Base-by-base conservation (phyloP, 2,329 filamentous ascomycete species). In the Arthrinium phaeospermum region DNA sequence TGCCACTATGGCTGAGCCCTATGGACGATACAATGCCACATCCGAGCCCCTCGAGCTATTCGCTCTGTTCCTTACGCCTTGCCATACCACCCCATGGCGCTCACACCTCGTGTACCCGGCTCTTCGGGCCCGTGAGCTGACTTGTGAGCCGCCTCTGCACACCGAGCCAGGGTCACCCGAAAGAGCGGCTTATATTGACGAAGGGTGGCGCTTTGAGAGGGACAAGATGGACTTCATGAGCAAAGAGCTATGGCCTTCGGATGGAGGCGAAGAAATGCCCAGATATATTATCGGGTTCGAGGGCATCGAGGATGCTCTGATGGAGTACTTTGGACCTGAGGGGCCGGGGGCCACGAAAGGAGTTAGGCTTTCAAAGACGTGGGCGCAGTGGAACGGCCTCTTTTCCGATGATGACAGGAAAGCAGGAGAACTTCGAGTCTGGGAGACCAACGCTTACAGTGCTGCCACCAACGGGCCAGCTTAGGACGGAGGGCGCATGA, bases 51-150 rank as follows among this genome's bases (percentile, higher is more conserved):
- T 84, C 47, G 87, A 89, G 72, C 86, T 91, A 14, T 92, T 91
- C 77, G 90, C 92, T 46, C 92, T 93, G 27, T 98, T 98, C 83
- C 88, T 99, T 34, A 97, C 95, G 88, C 96, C 96, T 13, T 99
- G 96, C 83, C 96, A 99, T 85, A 94, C 93, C 75, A 98, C 96
- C 0, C 96, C 96, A 2, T 98, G 96, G 96, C 93, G 95, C 78
- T 95, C 93, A 22, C 93, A 97, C 79, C 88, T 98, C 51, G 86
- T 97, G 73, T 90, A 96, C 79, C 90, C 94, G 0, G 84, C 86
- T 44, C 90, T 98, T 70, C 84, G 90, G 72, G 95, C 94, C 4
- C 95, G 95, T 86, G 96, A 95, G 0, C 85, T 98, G 22, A 93
- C 93, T 7, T 99, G 96, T 82, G 95, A 98, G 77, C 96, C 96